Evolutionary conservation across 805 yeast species (phyloP).

Genomic region (Schwanniomyces sp.): DNA sequence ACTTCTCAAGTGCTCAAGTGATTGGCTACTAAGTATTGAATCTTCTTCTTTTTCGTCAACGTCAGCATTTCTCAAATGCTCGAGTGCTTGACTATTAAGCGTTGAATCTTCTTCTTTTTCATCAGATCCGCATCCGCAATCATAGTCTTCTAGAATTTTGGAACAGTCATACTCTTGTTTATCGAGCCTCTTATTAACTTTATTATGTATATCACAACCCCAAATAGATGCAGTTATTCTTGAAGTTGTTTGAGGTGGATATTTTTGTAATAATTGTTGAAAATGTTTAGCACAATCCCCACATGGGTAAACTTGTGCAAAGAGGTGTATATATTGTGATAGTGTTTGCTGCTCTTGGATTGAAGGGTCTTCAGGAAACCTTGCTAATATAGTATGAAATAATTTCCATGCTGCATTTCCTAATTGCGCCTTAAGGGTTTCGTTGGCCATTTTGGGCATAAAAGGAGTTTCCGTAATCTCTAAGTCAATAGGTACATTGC

Average conservation of each 20-base stretch:
- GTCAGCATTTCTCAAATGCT: slow-evolving; percentile 35
- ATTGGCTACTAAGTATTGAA: slow-evolving; percentile 33
- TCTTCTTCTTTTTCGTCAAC: slow-evolving; percentile 57
- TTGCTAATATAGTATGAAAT: slow-evolving; percentile 86
- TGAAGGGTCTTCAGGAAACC: slow-evolving; percentile 85
- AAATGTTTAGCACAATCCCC: slow-evolving; percentile 97
- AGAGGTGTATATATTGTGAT: slow-evolving; percentile 61
- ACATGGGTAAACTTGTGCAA: slow-evolving; percentile 94
- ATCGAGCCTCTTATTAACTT: slow-evolving; percentile 70
- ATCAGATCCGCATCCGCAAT: slow-evolving; percentile 91
- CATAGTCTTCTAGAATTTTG: slow-evolving; percentile 82
- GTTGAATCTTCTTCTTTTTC: slow-evolving; percentile 52
- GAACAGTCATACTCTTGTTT: slow-evolving; percentile 83
- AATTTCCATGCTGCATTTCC: slow-evolving; percentile 91
- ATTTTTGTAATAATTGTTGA: slow-evolving; percentile 60
- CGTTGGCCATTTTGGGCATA: slow-evolving; percentile 95
- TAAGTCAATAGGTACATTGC: background rate
- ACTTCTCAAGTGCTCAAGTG: slow-evolving; percentile 41
- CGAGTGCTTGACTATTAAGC: slow-evolving; percentile 29
- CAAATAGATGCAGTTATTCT: slow-evolving; percentile 85
- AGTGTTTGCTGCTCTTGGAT: slow-evolving; percentile 62
- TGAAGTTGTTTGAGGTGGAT: slow-evolving; percentile 81
- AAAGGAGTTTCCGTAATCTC: slow-evolving; percentile 50
- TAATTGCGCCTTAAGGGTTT: slow-evolving; percentile 74
- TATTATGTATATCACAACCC: slow-evolving; percentile 94